A percentile compares a stretch with the other conserved stretches of the same genome.
Conservation (phyloP, 2,329 filamentous ascomycete genomes). For the Cercospora canescens region DNA sequence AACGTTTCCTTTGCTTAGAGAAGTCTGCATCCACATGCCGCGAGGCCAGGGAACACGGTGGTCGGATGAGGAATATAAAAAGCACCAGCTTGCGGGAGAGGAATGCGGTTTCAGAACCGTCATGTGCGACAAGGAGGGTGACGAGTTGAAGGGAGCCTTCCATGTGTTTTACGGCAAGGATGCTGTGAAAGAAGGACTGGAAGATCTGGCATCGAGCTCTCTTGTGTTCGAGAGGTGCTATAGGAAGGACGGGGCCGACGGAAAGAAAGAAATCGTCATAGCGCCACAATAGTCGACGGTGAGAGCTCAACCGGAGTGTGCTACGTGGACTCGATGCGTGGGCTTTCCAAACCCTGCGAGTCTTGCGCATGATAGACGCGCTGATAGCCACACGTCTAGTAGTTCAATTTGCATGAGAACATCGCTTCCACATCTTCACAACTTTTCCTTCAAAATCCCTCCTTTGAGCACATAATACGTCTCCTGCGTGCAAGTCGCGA, state of each 20-base stretch:
- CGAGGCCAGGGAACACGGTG: too few species aligned
- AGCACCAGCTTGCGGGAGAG: too few species aligned
- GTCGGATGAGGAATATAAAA: too few species aligned
- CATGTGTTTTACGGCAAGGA: not conserved
- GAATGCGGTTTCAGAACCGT: too few species aligned
- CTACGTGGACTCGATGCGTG: too few species aligned
- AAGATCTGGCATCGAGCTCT: not conserved
- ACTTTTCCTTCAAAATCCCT: not conserved
- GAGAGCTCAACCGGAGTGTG: too few species aligned
- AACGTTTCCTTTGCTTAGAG: too few species aligned
- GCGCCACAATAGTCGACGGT: not conserved
- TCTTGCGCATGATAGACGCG: too few species aligned
- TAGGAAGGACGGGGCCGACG: not conserved
- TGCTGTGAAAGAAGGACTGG: not conserved
- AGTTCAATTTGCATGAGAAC: not conserved
- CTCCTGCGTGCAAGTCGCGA: conserved; percentile 77
- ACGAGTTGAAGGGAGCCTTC: not conserved
- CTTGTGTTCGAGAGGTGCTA: not conserved
- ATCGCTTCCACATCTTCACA: not conserved
- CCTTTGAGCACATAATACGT: conserved; percentile 37
- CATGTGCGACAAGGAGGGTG: not conserved
- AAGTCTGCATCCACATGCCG: too few species aligned
- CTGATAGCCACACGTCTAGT: too few species aligned
- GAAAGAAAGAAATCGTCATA: not conserved
- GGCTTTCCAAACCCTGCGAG: too few species aligned